Conservation (phyloP, 495 filamentous ascomycete species). For the Aspergillus carlsbadensis region DNA sequence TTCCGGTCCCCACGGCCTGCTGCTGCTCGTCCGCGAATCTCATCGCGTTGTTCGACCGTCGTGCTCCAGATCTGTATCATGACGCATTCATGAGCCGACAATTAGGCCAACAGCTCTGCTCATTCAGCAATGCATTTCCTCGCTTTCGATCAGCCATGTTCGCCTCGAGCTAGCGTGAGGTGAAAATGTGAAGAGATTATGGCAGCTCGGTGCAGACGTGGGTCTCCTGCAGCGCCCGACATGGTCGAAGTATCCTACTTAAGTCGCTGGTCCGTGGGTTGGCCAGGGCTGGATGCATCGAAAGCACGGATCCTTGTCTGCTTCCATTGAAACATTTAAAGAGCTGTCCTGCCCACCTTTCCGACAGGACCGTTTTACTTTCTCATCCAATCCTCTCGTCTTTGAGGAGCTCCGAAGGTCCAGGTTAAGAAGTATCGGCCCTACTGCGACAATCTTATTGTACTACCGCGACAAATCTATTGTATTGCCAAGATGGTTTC, state of each 20-base stretch:
- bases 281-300: constrained; percentile 1
- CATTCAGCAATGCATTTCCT: too few relatives aligned
- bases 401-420: background rate
- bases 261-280: constrained; percentile 7
- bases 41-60: background rate
- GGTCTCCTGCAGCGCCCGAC: background rate
- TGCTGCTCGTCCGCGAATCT: background rate
- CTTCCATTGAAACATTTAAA: constrained; percentile 13
- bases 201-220: background rate
- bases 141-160: background rate
- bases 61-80: background rate
- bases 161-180: background rate
- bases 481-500: constrained; percentile 30
- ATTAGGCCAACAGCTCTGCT: too few relatives aligned
- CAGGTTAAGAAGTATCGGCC: background rate
- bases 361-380: background rate
- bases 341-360: constrained; percentile 5
- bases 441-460: background rate
- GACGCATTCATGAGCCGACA: background rate
- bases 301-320: constrained; percentile 6
- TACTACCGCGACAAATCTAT: background rate
- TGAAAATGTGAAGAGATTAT: background rate
- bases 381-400: background rate
- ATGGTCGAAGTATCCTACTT: background rate
- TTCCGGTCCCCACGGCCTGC: background rate